Evolutionary conservation across 305 asterid species (phyloP), one percentile per base, ranked within the genome.

Genomic region (Solanum chacoense): DNA sequence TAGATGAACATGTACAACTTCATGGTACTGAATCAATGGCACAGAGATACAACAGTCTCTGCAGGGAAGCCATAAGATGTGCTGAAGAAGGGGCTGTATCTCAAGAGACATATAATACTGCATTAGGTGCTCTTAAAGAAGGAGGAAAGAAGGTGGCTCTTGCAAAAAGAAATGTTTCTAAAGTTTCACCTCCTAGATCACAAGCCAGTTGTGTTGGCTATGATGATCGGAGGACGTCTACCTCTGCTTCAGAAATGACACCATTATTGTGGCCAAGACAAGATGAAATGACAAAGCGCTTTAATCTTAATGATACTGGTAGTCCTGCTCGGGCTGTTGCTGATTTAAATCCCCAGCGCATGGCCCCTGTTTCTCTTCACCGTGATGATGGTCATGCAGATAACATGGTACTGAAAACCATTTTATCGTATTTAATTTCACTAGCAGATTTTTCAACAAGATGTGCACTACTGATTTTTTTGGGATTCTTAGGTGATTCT

Each of bases 11-110:
- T 42, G 90, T 89, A 26, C 95, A 91, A 84, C 89, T 85, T 87
- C 94, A 91, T 89, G 92, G 89, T 84, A 93, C 89, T 1, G 94
- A 92, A 80, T 92, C 97, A 80, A 87, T 95, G 93, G 88, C 92
- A 20, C 72, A 85, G 71, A 93, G 98, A 69, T 96, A 94, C 93
- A 96, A 94, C 89, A 90, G 87, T 87, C 91, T 96, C 84, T 95
- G 98, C 93, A 94, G 91, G 91, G 98, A 95, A 91, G 98, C 96
- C 88, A 95, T 94, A 80, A 94, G 90, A 91, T 95, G 89, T 87
- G 96, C 97, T 59, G 98, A 94, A 92, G 96, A 94, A 91, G 98
- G 98, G 88, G 97, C 98, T 88, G 85, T 93, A 73, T 78, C 96
- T 89, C 91, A 92, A 63, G 98, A 94, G 90, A 93, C 98, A 67